A percentile compares a stretch with the other conserved stretches of the same genome.
Conservation (phyloP, 257 asterid species). For the Galeopsis tetrahit region DNA sequence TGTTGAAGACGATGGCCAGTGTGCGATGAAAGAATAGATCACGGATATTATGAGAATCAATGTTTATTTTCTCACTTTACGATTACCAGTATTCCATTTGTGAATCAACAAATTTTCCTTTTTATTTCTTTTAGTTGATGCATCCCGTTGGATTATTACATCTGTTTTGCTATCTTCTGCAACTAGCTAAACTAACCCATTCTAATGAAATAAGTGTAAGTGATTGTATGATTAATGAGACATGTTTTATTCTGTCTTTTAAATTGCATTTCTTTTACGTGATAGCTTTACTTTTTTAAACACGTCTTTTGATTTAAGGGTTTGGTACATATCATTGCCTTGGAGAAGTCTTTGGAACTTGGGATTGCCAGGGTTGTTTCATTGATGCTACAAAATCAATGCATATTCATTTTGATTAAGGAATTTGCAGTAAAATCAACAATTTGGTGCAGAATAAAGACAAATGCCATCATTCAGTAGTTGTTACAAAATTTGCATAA, state of each 20-base stretch:
- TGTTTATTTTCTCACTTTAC: not conserved
- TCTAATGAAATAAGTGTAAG: not conserved
- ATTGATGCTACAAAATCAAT: not conserved
- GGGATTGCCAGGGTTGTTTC: not conserved
- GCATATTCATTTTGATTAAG: not conserved
- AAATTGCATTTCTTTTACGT: not conserved
- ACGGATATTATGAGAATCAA: not conserved
- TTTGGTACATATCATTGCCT: not conserved
- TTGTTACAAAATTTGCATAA: not conserved
- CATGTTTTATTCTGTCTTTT: conserved; percentile 1
- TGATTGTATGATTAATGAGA: not conserved
- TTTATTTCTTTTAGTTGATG: not conserved
- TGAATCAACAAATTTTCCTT: not conserved
- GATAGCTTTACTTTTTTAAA: too few species aligned
- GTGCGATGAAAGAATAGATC: not conserved
- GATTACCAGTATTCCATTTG: not conserved
- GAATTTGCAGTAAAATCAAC: not conserved
- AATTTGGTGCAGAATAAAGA: not conserved
- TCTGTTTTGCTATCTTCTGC: not conserved
- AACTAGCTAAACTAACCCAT: not conserved
- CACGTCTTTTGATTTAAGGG: not conserved
- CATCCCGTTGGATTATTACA: not conserved
- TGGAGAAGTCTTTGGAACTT: conserved; percentile 6
- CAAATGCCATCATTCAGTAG: not conserved
- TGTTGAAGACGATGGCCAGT: too few species aligned